These are phyloP conservation scores for Plasmodium malariae DNA, from an alignment of 169 alveolate genomes.

Conservation along the genomic window DNA sequence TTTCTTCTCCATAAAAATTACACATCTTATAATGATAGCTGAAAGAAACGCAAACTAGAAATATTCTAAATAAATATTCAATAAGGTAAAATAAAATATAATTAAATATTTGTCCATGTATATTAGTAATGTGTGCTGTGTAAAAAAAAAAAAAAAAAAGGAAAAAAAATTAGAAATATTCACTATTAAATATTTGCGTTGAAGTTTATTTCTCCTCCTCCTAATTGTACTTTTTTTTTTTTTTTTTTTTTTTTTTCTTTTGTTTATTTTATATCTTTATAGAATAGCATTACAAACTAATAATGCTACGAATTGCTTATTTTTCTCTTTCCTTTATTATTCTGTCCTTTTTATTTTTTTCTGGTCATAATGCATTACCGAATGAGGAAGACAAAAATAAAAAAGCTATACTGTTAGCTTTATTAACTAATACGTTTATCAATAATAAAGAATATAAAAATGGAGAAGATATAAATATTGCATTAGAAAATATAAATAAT, in stretches of 20 bases:
- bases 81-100: not conserved
- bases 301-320: conserved; percentile 10
- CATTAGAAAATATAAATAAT: conserved; percentile 20
- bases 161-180: too few species aligned
- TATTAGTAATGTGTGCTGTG: not conserved
- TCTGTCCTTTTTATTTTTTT: conserved; percentile 27
- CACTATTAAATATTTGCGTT: too few species aligned
- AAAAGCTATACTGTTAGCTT: conserved; percentile 45
- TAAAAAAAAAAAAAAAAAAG: not conserved
- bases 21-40: not conserved
- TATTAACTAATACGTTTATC: conserved; percentile 35
- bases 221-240: too few species aligned
- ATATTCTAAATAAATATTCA: conserved; percentile 9
- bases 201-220: too few species aligned
- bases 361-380: conserved; percentile 17
- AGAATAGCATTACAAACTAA: too few species aligned
- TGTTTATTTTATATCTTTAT: too few species aligned
- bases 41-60: not conserved
- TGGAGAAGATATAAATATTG: conserved; percentile 27
- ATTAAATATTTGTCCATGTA: not conserved
- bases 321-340: conserved; percentile 14
- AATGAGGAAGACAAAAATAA: conserved; percentile 19
- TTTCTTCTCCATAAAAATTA: conserved; percentile 6
- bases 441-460: conserved; percentile 39
- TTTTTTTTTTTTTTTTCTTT: too few species aligned